Conservation (phyloP, 1,284 basidiomycete species). For the Trametes polyzona region DNA sequence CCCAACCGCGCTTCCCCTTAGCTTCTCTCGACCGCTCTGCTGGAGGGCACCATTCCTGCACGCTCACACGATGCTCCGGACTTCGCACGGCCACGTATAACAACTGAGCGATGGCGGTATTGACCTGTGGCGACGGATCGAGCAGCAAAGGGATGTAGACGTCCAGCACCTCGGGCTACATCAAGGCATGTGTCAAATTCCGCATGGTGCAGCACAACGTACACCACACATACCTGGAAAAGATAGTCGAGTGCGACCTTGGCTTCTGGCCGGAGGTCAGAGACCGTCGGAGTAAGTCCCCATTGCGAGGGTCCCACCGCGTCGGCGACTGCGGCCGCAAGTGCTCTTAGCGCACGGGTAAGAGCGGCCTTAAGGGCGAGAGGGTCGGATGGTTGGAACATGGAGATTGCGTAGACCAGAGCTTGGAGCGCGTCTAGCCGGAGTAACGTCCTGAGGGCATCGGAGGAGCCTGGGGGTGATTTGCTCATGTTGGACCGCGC, state of each 20-base stretch:
- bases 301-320: constrained; percentile 67
- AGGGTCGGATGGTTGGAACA: constrained; percentile 43
- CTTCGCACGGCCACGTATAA: constrained; percentile 55
- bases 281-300: constrained; percentile 55
- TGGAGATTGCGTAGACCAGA: constrained; percentile 59
- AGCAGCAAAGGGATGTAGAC: constrained; percentile 65
- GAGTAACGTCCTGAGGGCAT: constrained; percentile 59
- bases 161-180: constrained; percentile 63
- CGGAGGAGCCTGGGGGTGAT: constrained; percentile 53
- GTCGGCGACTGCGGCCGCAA: constrained; percentile 62
- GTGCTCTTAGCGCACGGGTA: constrained; percentile 61
- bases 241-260: constrained; percentile 58
- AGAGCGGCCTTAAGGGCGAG: constrained; percentile 55
- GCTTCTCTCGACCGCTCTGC: constrained; percentile 55
- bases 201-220: too few relatives aligned
- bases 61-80: constrained; percentile 55
- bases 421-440: constrained; percentile 56
- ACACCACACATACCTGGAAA: constrained; percentile 53
- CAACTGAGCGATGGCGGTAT: constrained; percentile 59
- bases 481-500: neutral
- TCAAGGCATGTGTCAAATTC: neutral
- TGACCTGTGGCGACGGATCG: constrained; percentile 43
- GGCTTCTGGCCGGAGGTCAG: constrained; percentile 54
- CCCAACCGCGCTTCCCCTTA: constrained; percentile 72
- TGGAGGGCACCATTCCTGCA: constrained; percentile 68